Evolutionary conservation across 1,139 yeast species (phyloP).

Genomic region (Blastobotrys capitulatus): DNA sequence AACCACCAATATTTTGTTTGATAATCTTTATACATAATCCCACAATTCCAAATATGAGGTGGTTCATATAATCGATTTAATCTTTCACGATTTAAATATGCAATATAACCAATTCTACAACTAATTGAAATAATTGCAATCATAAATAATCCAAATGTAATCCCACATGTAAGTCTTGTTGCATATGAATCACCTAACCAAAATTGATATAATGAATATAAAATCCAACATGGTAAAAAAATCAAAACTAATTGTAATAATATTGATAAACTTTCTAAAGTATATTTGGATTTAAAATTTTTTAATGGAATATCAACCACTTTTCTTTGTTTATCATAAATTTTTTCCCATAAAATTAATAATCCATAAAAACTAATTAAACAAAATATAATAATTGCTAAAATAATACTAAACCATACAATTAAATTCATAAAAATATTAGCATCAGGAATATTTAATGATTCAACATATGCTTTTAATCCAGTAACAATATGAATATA

Average conservation of each 20-base stretch:
- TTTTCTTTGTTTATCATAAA: neutral
- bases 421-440: slow-evolving; percentile 33
- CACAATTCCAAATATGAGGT: neutral
- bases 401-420: slow-evolving; percentile 31
- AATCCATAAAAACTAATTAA: slow-evolving; percentile 22
- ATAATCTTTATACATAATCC: neutral
- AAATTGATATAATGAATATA: slow-evolving; percentile 32
- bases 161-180: slow-evolving; percentile 28
- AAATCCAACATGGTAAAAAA: slow-evolving; percentile 32
- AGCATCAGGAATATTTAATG: slow-evolving; percentile 29
- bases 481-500: slow-evolving; percentile 20
- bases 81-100: neutral
- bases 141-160: slow-evolving; percentile 29
- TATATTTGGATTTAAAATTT: neutral
- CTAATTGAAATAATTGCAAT: slow-evolving; percentile 10
- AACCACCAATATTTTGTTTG: slow-evolving; percentile 6
- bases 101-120: neutral
- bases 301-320: slow-evolving; percentile 6
- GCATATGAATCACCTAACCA: slow-evolving; percentile 33
- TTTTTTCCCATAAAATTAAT: neutral
- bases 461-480: slow-evolving; percentile 29
- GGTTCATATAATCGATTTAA: neutral
- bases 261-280: slow-evolving; percentile 15
- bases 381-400: slow-evolving; percentile 22
- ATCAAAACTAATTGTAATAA: slow-evolving; percentile 28